A percentile compares a stretch with the other conserved stretches of the same genome.
Conservation (phyloP, 345 rosid genomes). For the Citrus hindsii region DNA sequence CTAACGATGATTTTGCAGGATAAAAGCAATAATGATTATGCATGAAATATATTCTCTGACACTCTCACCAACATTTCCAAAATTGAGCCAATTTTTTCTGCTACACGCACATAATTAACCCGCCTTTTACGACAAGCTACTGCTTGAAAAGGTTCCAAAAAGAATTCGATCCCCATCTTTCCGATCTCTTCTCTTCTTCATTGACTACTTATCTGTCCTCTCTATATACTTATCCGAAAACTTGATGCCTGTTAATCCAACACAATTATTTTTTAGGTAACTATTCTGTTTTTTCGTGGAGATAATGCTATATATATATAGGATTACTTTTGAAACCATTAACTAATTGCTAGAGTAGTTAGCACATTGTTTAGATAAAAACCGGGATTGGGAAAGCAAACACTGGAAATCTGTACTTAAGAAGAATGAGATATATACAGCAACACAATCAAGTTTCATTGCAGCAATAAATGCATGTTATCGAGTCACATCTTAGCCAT, state of each 20-base stretch:
- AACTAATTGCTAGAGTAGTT: not conserved
- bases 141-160: not conserved
- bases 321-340: not conserved
- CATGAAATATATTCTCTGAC: not conserved
- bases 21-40: not conserved
- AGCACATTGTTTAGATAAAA: not conserved
- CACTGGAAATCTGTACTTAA: not conserved
- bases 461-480: conserved; percentile 15
- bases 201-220: no score
- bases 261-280: not conserved
- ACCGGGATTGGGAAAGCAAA: not conserved
- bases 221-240: not conserved
- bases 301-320: not conserved
- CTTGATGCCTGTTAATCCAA: not conserved
- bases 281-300: not conserved
- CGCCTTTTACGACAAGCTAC: not conserved
- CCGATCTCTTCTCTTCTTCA: no score
- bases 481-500: conserved; percentile 11
- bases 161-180: not conserved
- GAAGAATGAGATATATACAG: not conserved
- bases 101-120: not conserved
- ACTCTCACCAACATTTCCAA: not conserved
- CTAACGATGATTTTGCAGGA: not conserved
- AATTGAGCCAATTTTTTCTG: not conserved
- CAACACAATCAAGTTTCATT: not conserved